Conservation (phyloP, 257 asterid species). For the Fraxinus excelsior region DNA sequence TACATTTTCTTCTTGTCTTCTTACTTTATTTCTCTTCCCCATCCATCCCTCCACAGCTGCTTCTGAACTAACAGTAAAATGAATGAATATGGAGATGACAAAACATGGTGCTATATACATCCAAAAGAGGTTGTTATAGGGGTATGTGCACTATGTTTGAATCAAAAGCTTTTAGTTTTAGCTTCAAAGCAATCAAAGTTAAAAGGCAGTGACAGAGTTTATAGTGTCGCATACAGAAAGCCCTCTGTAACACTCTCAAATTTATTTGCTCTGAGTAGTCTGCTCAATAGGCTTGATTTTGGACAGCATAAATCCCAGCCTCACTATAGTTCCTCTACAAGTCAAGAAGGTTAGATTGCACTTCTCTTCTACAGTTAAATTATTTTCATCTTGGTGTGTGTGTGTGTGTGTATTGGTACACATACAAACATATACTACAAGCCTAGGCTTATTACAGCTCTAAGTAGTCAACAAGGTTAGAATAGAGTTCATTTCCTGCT, state of each 20-base stretch:
- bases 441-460: too few species aligned
- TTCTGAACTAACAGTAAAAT: neutral
- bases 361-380: neutral
- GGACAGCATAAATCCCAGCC: constrained; percentile 46
- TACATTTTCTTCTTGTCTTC: neutral
- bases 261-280: constrained; percentile 62
- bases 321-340: constrained; percentile 43
- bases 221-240: constrained; percentile 3
- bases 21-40: neutral
- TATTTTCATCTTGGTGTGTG: neutral
- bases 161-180: neutral
- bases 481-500: neutral
- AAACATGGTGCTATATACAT: neutral
- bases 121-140: neutral
- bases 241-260: constrained; percentile 39
- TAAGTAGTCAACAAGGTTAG: too few species aligned
- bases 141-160: neutral
- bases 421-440: too few species aligned
- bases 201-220: constrained; percentile 18
- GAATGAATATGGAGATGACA: neutral
- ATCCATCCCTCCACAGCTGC: neutral
- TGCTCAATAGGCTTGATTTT: constrained; percentile 50
- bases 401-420: neutral
- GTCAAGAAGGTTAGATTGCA: constrained; percentile 62
- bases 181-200: constrained; percentile 35